Base-by-base conservation (phyloP, 441 rosid species). In the Gossypium schwendimanii region DNA sequence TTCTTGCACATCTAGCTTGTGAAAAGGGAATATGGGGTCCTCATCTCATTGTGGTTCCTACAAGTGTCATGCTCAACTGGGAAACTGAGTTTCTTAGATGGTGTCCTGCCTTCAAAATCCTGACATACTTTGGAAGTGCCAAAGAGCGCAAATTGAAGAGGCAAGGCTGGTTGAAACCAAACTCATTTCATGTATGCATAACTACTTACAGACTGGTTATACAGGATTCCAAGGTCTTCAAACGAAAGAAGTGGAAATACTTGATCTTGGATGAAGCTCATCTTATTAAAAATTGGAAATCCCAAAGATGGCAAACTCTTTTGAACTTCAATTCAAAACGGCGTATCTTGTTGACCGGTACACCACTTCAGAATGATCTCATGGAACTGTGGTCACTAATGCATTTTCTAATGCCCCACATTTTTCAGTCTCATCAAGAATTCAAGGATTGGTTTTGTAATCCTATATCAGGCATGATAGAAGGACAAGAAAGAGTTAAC, bases 11-110 rank as follows among this genome's bases (percentile, higher is more conserved):
- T 72, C 88, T 96, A 66, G 98, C 99, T 59, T 93, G 98, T 74
- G 99, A 96, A 77, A 96, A 92, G 84, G 99, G 99, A 68, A 94
- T 94, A 82, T 96, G 99, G 99, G 99, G 99, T 73, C 99, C 99
- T 52, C 99, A 96, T 89, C 92, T 96, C 57, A 96, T 96, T 75
- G 97, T 96, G 76, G 99, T 96, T 84, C 99, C 99, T 63, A 96
- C 99, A 53, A 96, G 98, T 86, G 99, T 96, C 75, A 94, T 96
- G 99, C 98, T 96, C 70, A 96, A 96, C 80, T 96, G 99, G 99
- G 99, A 96, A 89, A 96, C 99, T 70, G 99, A 96, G 77, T 96
- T 96, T 87, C 96, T 96, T 76, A 96, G 93, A 77, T 96, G 99
- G 99, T 92, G 98, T 84, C 99, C 99, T 77, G 99, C 99, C 65